phyloP scores from a whole-genome alignment of 2,329 filamentous ascomycete species.

The Colletotrichum australisinense region DNA sequence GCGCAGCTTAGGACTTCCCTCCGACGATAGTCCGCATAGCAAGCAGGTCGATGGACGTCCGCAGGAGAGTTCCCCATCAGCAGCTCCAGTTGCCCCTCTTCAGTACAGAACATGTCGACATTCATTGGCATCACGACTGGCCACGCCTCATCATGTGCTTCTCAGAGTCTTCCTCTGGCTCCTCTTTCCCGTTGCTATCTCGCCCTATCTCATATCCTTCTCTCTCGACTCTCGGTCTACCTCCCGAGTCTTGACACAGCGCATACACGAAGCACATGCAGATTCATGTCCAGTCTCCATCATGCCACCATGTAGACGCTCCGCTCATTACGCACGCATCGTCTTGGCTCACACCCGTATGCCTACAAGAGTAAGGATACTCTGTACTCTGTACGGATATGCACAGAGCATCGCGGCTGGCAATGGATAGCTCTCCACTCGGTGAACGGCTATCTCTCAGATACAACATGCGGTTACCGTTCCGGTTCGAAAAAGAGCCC shows the following conservation, averaged over 20 bases:
- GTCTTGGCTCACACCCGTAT: background rate
- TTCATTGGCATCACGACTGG: background rate
- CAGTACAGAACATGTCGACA: background rate
- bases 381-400: background rate
- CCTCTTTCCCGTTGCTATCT: background rate
- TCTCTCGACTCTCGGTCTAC: too few species aligned
- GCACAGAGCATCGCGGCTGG: background rate
- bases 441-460: background rate
- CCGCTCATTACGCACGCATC: conserved; percentile 21
- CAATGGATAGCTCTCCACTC: background rate
- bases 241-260: background rate
- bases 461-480: background rate
- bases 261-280: background rate
- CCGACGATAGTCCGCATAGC: background rate
- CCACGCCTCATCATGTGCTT: background rate
- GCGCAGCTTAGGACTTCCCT: background rate
- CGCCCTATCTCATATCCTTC: background rate
- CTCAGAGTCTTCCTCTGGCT: background rate
- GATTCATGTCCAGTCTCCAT: background rate
- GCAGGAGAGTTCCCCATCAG: background rate
- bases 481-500: background rate
- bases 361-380: background rate
- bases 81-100: background rate
- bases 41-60: background rate
- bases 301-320: background rate